phyloP scores from a whole-genome alignment of 2,329 filamentous ascomycete genomes.

The Talaromyces islandicus region DNA sequence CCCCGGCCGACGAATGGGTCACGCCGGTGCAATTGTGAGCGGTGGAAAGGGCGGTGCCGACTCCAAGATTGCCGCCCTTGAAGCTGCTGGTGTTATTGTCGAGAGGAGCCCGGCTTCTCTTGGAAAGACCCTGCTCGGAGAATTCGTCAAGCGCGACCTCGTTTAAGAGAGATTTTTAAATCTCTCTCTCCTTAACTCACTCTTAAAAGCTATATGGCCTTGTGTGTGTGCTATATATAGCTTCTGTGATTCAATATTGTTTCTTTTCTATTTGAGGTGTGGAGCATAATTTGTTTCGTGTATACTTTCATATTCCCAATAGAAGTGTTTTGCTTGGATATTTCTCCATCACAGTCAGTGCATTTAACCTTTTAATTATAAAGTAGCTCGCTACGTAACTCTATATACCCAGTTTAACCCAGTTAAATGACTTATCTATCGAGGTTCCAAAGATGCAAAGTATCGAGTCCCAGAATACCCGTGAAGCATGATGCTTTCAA shows the following conservation, averaged over 20 bases:
- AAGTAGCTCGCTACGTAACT: not conserved
- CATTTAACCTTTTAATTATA: too few species aligned
- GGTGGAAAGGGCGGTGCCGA: conserved; percentile 97
- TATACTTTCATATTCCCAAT: conserved; percentile 2
- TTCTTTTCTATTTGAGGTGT: conserved; percentile 5
- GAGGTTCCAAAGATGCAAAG: conserved; percentile 64
- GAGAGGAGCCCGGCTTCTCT: conserved; percentile 89
- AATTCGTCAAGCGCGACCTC: conserved; percentile 94
- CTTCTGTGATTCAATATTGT: not conserved
- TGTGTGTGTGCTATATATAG: too few species aligned
- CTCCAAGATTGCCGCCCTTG: conserved; percentile 93
- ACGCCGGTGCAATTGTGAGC: conserved; percentile 96
- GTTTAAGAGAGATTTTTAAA: conserved; percentile 61
- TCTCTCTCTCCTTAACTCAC: too few species aligned
- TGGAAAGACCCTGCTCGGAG: conserved; percentile 87
- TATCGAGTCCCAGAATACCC: conserved; percentile 82
- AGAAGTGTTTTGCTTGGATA: not conserved
- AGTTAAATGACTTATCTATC: conserved; percentile 33
- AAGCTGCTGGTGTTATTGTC: conserved; percentile 89
- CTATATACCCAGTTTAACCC: not conserved
- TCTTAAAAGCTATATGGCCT: too few species aligned
- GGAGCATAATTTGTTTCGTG: not conserved
- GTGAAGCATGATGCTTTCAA: conserved; percentile 75
- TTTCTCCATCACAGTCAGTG: not conserved
- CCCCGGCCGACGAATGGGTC: conserved; percentile 94